phyloP scores from a whole-genome alignment of 768 basidiomycete species.

The Dioszegia crocea region DNA sequence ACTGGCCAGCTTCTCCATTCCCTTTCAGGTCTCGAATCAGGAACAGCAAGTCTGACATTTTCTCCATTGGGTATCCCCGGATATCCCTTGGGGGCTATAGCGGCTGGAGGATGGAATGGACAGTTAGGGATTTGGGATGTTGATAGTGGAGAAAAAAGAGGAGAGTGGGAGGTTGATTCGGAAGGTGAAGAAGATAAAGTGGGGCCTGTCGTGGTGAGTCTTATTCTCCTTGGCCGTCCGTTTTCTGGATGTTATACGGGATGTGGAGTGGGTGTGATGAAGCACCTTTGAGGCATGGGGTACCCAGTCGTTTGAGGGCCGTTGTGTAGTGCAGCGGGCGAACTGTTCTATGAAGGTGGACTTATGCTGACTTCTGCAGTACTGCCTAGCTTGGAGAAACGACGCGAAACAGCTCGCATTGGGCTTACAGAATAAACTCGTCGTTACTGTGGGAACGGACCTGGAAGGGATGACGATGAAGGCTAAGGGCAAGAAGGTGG shows the following conservation, averaged over 20 bases:
- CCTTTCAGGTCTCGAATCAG: constrained; percentile 29
- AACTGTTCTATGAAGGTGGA: too few species aligned
- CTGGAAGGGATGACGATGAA: constrained; percentile 3
- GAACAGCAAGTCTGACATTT: constrained; percentile 41
- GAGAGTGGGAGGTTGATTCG: constrained; percentile 9
- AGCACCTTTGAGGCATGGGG: too few species aligned
- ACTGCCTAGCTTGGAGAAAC: constrained; percentile 37
- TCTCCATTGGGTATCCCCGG: constrained; percentile 27
- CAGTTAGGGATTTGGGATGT: constrained; percentile 42
- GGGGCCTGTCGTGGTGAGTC: constrained; percentile 9
- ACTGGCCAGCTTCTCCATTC: constrained; percentile 36
- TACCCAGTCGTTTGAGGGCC: too few species aligned
- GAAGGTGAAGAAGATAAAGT: constrained; percentile 16
- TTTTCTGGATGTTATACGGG: too few species aligned
- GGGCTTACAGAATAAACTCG: constrained; percentile 40
- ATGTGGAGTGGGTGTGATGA: too few species aligned
- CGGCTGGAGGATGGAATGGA: constrained; percentile 43
- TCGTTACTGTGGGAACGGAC: constrained; percentile 27
- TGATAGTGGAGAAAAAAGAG: constrained; percentile 15
- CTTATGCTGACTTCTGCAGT: constrained; percentile 16
- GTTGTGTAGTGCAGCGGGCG: too few species aligned
- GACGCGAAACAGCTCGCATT: constrained; percentile 44
- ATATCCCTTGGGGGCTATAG: constrained; percentile 25
- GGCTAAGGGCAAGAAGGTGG: not conserved
- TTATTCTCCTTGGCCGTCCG: too few species aligned